phyloP scores from a whole-genome alignment of 2,329 filamentous ascomycete species.

The Lecanicillium sp. region DNA sequence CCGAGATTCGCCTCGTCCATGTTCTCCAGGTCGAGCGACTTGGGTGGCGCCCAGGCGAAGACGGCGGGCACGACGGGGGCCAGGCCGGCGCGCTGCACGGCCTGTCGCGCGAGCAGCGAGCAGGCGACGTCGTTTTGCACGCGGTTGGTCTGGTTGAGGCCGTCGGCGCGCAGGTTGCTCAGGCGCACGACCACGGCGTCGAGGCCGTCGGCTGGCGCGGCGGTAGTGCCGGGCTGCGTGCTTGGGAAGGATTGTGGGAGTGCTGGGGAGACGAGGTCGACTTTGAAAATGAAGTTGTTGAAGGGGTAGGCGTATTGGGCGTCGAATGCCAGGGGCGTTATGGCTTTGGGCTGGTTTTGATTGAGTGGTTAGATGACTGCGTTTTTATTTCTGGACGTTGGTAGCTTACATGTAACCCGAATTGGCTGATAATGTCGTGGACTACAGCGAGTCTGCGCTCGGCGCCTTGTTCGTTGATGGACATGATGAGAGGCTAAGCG shows the following conservation, averaged over 20 bases:
- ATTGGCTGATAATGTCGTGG: not conserved
- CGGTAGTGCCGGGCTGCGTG: conserved; percentile 4
- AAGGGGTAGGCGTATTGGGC: conserved; percentile 1
- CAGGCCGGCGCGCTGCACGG: conserved; percentile 1
- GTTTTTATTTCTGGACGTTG: not conserved
- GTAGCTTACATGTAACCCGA: not conserved
- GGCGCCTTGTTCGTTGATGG: too few relatives aligned
- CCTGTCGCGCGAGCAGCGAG: conserved; percentile 14
- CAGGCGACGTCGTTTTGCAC: conserved; percentile 20
- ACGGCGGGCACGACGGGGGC: conserved; percentile 13
- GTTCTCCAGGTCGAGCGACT: not conserved
- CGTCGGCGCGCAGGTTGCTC: conserved; percentile 9
- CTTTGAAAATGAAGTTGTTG: conserved; percentile 15
- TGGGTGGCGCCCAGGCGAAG: conserved; percentile 13
- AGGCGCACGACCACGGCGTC: conserved; percentile 10
- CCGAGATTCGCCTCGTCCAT: conserved; percentile 10
- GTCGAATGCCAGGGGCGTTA: not conserved
- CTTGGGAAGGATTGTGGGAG: not conserved
- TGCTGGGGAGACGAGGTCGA: conserved; percentile 6
- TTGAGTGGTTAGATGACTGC: not conserved
- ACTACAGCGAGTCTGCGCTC: conserved; percentile 1
- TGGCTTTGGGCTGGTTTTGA: not conserved
- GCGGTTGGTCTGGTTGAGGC: conserved; percentile 12
- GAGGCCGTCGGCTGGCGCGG: not conserved
- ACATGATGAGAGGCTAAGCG: too few relatives aligned